phyloP scores from a whole-genome alignment of 495 filamentous ascomycete genomes.

The Xylaria palmicola region DNA sequence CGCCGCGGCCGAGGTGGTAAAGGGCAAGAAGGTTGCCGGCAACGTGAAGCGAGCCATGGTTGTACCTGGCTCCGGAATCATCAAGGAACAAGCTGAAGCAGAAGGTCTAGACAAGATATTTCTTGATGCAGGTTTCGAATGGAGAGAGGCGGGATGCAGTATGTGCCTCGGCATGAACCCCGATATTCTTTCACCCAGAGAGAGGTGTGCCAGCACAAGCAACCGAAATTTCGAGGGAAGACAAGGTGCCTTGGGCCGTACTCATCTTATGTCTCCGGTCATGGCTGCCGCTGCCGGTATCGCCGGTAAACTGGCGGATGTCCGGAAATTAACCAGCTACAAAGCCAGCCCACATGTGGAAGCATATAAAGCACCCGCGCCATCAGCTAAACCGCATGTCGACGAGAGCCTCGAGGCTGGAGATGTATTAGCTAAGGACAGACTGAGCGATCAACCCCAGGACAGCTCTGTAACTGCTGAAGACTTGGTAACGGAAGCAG shows the following conservation, averaged over 20 bases:
- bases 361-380: conserved; percentile 23
- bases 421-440: conserved; percentile 73
- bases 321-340: conserved; percentile 69
- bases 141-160: conserved; percentile 95
- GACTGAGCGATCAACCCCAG: conserved; percentile 72
- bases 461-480: conserved; percentile 62
- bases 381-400: conserved; percentile 56
- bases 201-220: conserved; percentile 91
- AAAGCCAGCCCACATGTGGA: conserved; percentile 54
- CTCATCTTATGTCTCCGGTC: conserved; percentile 94
- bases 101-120: conserved; percentile 96
- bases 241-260: conserved; percentile 89
- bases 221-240: conserved; percentile 98
- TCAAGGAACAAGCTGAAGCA: conserved; percentile 88
- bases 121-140: conserved; percentile 88
- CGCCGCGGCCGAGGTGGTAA: conserved; percentile 78
- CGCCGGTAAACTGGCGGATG: conserved; percentile 85
- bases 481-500: conserved; percentile 54
- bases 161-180: conserved; percentile 99
- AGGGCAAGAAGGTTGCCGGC: conserved; percentile 77
- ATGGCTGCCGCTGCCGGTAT: conserved; percentile 94
- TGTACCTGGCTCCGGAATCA: conserved; percentile 90
- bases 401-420: conserved; percentile 65
- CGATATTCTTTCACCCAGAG: conserved; percentile 90
- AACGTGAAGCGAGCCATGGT: conserved; percentile 95